A percentile compares a stretch with the other conserved stretches of the same genome.
These are phyloP conservation scores for Ramaria rubella DNA, from an alignment of 768 basidiomycete species.

Conservation along the genomic window DNA sequence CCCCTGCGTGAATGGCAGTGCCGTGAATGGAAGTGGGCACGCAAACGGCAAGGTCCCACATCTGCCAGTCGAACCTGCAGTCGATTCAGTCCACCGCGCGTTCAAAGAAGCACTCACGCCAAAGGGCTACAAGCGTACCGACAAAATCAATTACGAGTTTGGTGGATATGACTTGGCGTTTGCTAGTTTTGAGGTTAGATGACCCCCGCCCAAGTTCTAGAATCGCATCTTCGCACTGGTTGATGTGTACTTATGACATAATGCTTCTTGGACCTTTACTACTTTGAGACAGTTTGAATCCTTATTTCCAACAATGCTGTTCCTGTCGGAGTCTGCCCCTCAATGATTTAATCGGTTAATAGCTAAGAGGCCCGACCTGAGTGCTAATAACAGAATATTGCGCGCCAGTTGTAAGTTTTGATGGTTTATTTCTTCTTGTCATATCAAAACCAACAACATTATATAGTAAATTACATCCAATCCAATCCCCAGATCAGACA, in stretches of 20 bases:
- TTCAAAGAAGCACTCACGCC: slow-evolving; percentile 60
- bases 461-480: background rate
- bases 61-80: slow-evolving; percentile 38
- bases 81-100: slow-evolving; percentile 68
- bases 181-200: slow-evolving; percentile 69
- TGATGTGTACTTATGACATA: background rate
- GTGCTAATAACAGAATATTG: too few relatives aligned
- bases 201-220: slow-evolving; percentile 11
- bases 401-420: too few relatives aligned
- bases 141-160: slow-evolving; percentile 98
- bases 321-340: too few relatives aligned
- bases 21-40: slow-evolving; percentile 14
- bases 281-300: too few relatives aligned
- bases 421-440: too few relatives aligned
- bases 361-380: too few relatives aligned
- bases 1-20: slow-evolving; percentile 1
- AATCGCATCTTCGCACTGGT: background rate
- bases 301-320: too few relatives aligned
- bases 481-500: background rate
- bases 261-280: background rate
- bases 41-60: slow-evolving; percentile 14
- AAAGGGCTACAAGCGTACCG: slow-evolving; percentile 68
- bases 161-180: slow-evolving; percentile 88
- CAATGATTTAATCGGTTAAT: too few relatives aligned
- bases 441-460: background rate